Base-by-base conservation (phyloP, 805 yeast species). In the Starmerella ratchasimensis region DNA sequence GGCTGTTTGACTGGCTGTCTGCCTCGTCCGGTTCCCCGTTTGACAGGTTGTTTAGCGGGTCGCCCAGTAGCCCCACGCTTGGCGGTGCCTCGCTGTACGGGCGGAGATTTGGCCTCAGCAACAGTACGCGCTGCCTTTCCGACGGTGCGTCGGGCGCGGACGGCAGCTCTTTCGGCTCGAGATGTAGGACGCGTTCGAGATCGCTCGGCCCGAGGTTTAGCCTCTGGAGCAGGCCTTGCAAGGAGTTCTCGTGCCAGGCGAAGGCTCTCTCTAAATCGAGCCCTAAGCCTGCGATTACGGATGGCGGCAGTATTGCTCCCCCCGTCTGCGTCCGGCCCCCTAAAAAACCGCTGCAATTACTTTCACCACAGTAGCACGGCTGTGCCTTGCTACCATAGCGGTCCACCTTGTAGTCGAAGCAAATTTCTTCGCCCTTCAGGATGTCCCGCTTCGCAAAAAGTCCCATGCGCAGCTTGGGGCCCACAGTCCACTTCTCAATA, bases 301-400 rank as follows among this genome's bases (percentile, higher is more conserved):
- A 71, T 45, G 81, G 88, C 2, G 97, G 95, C 34, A 88, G 65
- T 28, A 81, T 68, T 1, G 88, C 88, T 23, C 88, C 80, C 49
- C 84, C 94, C 2, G 97, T 84, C 61, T 90, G 98, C 2, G 94
- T 88, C 58, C 84, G 86, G 34, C 98, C 98, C 47, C 97, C 98
- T 64, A 88, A 72, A 47, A 79, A 77, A 24, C 96, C 94, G 30
- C 83, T 68, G 68, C 98, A 88, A 58, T 83, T 86, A 21, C 79
- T 67, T 47, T 84, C 93, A 3, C 93, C 95, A 62, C 98, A 88
- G 59, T 80, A 80, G 60, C 98, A 88, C 23, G 80, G 79, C 61
- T 90, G 97, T 11, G 93, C 83, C 41, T 76, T 77, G 2, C 96
- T 93, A 22, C 98, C 98, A 56, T 86, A 88, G 45, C 97, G 67